Percentiles rank a stretch among this genome's conserved stretches.
These are phyloP conservation scores for Aspergillus spinulosporus DNA, from an alignment of 2,329 filamentous ascomycete species.

Conservation along the genomic window DNA sequence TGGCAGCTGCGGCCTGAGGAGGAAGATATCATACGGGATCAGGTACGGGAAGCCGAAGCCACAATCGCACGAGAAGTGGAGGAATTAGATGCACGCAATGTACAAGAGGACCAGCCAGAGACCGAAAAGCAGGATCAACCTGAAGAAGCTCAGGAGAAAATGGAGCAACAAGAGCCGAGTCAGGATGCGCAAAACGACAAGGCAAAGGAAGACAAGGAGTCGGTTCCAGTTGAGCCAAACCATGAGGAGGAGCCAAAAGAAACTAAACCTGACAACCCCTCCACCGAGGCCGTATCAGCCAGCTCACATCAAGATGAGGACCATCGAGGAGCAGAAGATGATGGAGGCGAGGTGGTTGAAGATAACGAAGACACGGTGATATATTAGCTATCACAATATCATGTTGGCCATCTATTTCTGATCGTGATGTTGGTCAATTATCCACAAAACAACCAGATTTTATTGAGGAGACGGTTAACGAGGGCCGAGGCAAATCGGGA, in stretches of 20 bases:
- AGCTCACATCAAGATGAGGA: slow-evolving; percentile 44
- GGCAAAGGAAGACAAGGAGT: slow-evolving; percentile 48
- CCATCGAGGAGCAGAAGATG: slow-evolving; percentile 60
- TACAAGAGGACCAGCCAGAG: slow-evolving; percentile 25
- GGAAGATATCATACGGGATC: slow-evolving; percentile 68
- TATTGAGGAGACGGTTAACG: neutral
- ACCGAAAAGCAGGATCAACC: slow-evolving; percentile 19
- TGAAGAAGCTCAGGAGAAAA: slow-evolving; percentile 25
- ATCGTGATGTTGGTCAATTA: neutral
- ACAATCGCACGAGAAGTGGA: slow-evolving; percentile 64
- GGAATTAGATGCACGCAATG: slow-evolving; percentile 58
- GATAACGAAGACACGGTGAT: slow-evolving; percentile 89
- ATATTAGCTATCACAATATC: slow-evolving; percentile 56
- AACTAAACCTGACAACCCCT: slow-evolving; percentile 25
- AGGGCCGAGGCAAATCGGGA: slow-evolving; percentile 20
- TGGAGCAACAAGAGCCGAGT: slow-evolving; percentile 20
- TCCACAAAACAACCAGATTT: neutral
- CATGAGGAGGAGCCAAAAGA: slow-evolving; percentile 19
- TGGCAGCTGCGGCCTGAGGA: slow-evolving; percentile 72
- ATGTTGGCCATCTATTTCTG: neutral
- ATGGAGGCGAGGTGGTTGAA: slow-evolving; percentile 74
- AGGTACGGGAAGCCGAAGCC: slow-evolving; percentile 66
- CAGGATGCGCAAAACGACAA: slow-evolving; percentile 27
- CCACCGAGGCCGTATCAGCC: slow-evolving; percentile 30
- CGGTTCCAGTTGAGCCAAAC: slow-evolving; percentile 27